These are phyloP conservation scores for Ustilago tritici DNA, from an alignment of 1,284 basidiomycete species.

Conservation along the genomic window DNA sequence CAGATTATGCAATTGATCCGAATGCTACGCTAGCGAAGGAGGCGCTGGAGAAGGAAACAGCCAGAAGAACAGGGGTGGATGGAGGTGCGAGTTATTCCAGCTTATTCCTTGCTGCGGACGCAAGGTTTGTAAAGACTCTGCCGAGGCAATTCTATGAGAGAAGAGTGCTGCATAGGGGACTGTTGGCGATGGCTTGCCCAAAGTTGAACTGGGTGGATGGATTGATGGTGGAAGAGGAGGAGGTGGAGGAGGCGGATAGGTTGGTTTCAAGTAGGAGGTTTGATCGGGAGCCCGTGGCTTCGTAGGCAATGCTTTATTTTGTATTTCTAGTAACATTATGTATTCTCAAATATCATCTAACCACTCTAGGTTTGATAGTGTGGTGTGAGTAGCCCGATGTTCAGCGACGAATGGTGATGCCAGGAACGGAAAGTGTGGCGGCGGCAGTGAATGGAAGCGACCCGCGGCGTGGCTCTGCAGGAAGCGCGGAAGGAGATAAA, in stretches of 20 bases:
- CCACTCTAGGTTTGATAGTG: background rate
- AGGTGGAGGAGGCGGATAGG: constrained; percentile 57
- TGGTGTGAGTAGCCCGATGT: background rate
- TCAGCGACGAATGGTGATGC: background rate
- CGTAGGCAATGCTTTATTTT: background rate
- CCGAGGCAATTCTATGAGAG: constrained; percentile 48
- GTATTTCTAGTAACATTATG: background rate
- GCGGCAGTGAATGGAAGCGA: background rate
- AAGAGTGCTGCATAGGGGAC: constrained; percentile 62
- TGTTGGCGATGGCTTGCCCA: constrained; percentile 65
- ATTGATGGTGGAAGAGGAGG: constrained; percentile 53
- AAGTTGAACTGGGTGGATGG: constrained; percentile 66
- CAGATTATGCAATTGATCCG: constrained; percentile 33
- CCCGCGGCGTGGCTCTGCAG: background rate
- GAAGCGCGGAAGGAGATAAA: constrained; percentile 2
- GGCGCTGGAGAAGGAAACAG: constrained; percentile 28
- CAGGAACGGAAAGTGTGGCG: background rate
- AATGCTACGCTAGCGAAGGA: constrained; percentile 27
- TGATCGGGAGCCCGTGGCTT: constrained; percentile 12
- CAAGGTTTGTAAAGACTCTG: constrained; percentile 59
- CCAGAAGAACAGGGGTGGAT: constrained; percentile 5
- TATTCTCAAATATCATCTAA: background rate
- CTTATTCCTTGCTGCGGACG: constrained; percentile 56
- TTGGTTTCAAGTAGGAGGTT: constrained; percentile 43
- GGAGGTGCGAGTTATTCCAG: constrained; percentile 29